Base-by-base conservation (phyloP, 345 rosid species). In the Ceriops decandra region DNA sequence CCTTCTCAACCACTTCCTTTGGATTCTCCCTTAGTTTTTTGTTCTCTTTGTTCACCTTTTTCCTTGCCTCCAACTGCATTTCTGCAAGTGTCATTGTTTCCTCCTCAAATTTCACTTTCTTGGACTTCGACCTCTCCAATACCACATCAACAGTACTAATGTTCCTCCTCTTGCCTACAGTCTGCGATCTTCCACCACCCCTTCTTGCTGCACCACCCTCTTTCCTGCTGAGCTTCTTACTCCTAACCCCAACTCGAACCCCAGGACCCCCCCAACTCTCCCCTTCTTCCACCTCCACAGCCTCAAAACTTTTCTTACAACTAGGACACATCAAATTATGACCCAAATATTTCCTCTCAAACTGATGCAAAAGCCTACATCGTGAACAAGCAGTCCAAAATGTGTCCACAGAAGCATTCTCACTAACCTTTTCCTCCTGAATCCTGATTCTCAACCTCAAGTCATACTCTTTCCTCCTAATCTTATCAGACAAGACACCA, bases 1-100 rank as follows among this genome's bases (percentile, higher is more conserved):
- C 72, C 77, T 77, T 68, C 60, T 68, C 63, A 57, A 53, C 66
- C 46, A 6, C 77, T 60, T 66, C 65, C 7, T 57, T 71, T 57
- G 75, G 67, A 60, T 51, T 71, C 75, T 74, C 72, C n/a, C 76
- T 74, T 49, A 30, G 10, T 16, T 17, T 68, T 15, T 6, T 47
- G 53, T 74, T 68, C 49, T 59, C 49, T 58, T 16, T 74, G 76
- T 6, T 68, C 26, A 2, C 65, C 63, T 75, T 89, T 72, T 75
- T 66, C 79, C 68, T 89, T 3, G 83, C 77, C 74, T 76, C 75
- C 52, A 75, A 67, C 76, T 83, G 86, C 92, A 93, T 84, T 80
- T 87, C 85, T 0, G 92, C 93, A 71, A 93, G 74, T 17, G 97
- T 93, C 91, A 89, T 84, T 73, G 56, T 81, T 69, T 85, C 96